Evolutionary conservation across 2,329 filamentous ascomycete species (phyloP).

Genomic region (Chrysoporthe cubensis): DNA sequence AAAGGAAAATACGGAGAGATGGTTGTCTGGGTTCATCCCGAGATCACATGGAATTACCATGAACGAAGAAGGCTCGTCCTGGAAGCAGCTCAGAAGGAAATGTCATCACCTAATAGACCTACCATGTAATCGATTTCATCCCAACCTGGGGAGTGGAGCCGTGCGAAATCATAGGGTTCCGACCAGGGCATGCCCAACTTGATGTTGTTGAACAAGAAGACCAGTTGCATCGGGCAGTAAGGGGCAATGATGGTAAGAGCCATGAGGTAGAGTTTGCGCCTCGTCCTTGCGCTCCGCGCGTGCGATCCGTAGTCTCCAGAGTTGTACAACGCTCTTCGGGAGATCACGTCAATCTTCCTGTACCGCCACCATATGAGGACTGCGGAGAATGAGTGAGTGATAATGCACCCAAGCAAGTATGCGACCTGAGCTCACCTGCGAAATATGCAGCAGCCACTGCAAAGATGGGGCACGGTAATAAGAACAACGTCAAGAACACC

Average conservation of each 20-base stretch:
- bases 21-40: neutral
- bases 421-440: constrained; percentile 47
- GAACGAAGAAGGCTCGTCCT: neutral
- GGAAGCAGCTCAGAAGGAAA: neutral
- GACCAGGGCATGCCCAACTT: constrained; percentile 35
- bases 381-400: constrained; percentile 14
- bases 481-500: constrained; percentile 53
- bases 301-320: constrained; percentile 44
- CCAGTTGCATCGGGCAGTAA: constrained; percentile 53
- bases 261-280: constrained; percentile 60
- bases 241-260: constrained; percentile 54
- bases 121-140: constrained; percentile 49
- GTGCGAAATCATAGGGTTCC: constrained; percentile 45
- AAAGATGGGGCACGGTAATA: constrained; percentile 50
- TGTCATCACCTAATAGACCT: no score
- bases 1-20: neutral
- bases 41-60: no score
- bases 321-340: constrained; percentile 41
- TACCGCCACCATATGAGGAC: constrained; percentile 42
- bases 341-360: constrained; percentile 48
- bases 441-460: constrained; percentile 50
- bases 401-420: neutral
- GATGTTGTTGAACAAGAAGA: constrained; percentile 48
- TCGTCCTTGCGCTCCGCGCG: constrained; percentile 51
- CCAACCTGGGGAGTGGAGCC: constrained; percentile 52